phyloP scores from a whole-genome alignment of 495 filamentous ascomycete genomes.

The Neurospora sp. region DNA sequence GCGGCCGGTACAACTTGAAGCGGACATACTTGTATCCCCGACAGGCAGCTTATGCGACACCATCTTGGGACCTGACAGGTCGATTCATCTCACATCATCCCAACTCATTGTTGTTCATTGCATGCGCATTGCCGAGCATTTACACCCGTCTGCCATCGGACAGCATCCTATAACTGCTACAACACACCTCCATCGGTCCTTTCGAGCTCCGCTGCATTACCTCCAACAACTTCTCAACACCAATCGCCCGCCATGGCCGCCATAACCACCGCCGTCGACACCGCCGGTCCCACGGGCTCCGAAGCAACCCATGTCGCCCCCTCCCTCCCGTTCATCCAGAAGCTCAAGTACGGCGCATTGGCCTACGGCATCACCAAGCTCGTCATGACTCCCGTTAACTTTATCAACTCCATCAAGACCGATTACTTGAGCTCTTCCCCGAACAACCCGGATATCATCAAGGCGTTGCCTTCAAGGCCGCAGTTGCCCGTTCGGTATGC shows the following conservation, averaged over 20 bases:
- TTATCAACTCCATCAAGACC: conserved; percentile 28
- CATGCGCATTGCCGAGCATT: background rate
- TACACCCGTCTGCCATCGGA: background rate
- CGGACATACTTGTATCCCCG: background rate
- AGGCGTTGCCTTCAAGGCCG: conserved; percentile 8
- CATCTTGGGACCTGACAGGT: no score
- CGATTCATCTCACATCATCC: no score
- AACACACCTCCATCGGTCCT: background rate
- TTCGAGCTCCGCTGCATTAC: background rate
- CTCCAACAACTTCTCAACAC: background rate
- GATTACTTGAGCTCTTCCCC: background rate
- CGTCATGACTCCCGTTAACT: background rate
- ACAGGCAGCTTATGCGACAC: background rate
- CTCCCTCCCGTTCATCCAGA: background rate
- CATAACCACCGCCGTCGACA: background rate
- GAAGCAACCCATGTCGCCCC: background rate
- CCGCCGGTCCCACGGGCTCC: background rate
- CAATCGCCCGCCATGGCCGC: conserved; percentile 12
- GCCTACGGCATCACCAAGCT: background rate
- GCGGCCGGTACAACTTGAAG: background rate
- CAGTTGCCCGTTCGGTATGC: conserved; percentile 9
- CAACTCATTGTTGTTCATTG: background rate
- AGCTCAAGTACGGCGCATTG: background rate
- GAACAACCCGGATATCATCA: conserved; percentile 10
- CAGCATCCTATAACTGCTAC: background rate